These are phyloP conservation scores for Collybia mongolica DNA, from an alignment of 768 basidiomycete species.

Conservation along the genomic window DNA sequence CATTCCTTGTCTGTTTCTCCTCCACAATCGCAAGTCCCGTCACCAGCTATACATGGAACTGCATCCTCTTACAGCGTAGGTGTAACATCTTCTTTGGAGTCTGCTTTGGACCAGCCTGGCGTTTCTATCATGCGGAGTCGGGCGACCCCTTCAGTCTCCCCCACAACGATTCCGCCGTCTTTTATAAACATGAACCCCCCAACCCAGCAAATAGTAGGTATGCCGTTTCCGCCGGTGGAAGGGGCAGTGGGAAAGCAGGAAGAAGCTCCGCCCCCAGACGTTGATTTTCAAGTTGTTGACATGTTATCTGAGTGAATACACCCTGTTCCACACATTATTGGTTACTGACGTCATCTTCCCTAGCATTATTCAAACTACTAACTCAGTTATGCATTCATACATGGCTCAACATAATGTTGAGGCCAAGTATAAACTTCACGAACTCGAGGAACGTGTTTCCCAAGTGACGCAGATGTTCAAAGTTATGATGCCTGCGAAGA, in stretches of 20 bases:
- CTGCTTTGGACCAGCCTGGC: slow-evolving; percentile 39
- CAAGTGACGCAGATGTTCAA: slow-evolving; percentile 56
- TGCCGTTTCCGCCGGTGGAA: slow-evolving; percentile 18
- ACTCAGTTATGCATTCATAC: slow-evolving; percentile 32
- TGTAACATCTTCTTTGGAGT: slow-evolving; percentile 43
- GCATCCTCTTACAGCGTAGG: slow-evolving; percentile 35
- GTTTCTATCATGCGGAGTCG: slow-evolving; percentile 33
- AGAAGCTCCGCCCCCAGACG: slow-evolving; percentile 16
- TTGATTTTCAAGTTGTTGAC: slow-evolving; percentile 35
- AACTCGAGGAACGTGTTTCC: slow-evolving; percentile 53
- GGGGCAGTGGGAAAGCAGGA: slow-evolving; percentile 18
- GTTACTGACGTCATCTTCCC: slow-evolving; percentile 15
- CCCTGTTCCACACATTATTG: slow-evolving; percentile 4
- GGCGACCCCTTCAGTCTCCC: slow-evolving; percentile 33
- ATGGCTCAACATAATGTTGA: slow-evolving; percentile 33
- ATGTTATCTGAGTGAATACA: slow-evolving; percentile 55
- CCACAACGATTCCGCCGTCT: slow-evolving; percentile 12
- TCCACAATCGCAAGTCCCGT: slow-evolving; percentile 33
- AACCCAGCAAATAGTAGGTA: slow-evolving; percentile 10
- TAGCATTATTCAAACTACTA: slow-evolving; percentile 63
- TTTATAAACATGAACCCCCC: slow-evolving; percentile 24
- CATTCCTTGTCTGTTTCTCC: slow-evolving; percentile 32
- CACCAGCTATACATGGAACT: slow-evolving; percentile 36
- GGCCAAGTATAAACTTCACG: slow-evolving; percentile 50
- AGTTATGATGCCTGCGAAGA: slow-evolving; percentile 26